A percentile compares a stretch with the other conserved stretches of the same genome.
These are phyloP conservation scores for Eremochloa ophiuroides DNA, from an alignment of 176 grass and related monocot genomes.

Conservation along the genomic window DNA sequence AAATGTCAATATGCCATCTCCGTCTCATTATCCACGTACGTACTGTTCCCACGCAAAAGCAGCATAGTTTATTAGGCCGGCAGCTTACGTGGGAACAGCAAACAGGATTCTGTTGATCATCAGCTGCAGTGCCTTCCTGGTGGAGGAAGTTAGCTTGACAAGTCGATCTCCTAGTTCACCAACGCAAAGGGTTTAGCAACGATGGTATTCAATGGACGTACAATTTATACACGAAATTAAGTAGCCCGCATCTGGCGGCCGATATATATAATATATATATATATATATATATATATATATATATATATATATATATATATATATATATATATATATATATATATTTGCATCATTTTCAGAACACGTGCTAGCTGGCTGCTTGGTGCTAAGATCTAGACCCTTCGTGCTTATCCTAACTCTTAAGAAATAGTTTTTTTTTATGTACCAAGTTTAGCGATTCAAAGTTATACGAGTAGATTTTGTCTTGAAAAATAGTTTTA, in stretches of 20 bases:
- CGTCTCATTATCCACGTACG: background rate
- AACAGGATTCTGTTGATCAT: background rate
- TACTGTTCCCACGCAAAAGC: background rate
- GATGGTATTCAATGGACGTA: background rate
- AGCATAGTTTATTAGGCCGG: background rate
- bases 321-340: background rate
- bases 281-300: background rate
- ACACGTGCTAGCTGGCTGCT: background rate
- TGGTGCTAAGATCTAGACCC: background rate
- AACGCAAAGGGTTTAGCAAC: background rate
- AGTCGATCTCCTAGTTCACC: constrained; percentile 15
- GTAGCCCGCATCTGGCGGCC: background rate
- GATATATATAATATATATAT: too few relatives aligned
- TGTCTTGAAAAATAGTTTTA: background rate
- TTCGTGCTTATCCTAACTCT: background rate
- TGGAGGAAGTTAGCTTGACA: background rate
- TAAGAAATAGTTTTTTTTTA: background rate
- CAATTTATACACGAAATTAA: background rate
- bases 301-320: background rate
- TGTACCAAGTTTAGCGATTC: background rate
- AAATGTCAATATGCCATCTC: background rate
- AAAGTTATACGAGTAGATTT: background rate
- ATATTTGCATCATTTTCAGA: background rate
- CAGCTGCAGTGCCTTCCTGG: background rate
- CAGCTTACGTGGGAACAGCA: background rate